phyloP scores from a whole-genome alignment of 805 yeast species.

The Metschnikowia dekortorum region DNA sequence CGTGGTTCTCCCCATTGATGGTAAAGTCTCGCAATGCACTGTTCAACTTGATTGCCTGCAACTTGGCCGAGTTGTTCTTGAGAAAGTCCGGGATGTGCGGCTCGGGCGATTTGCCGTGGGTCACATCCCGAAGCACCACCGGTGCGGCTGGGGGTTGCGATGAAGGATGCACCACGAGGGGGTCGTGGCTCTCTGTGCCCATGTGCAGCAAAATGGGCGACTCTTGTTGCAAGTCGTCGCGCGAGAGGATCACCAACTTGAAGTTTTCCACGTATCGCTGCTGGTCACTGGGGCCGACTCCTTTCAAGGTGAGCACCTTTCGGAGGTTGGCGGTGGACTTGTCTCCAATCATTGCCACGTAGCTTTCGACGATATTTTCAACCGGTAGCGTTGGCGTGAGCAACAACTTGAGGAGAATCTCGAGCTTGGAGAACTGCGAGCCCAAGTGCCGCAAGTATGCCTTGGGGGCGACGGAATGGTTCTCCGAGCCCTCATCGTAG shows the following conservation, averaged over 20 bases:
- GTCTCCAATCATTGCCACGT: constrained; percentile 66
- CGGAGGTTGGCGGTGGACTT: constrained; percentile 55
- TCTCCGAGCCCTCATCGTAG: constrained; percentile 19
- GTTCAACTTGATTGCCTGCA: constrained; percentile 44
- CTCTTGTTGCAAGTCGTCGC: constrained; percentile 23
- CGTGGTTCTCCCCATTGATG: constrained; percentile 52
- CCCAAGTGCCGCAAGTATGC: constrained; percentile 42
- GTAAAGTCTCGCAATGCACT: constrained; percentile 41
- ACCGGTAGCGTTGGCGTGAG: constrained; percentile 60
- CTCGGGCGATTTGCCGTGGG: constrained; percentile 24
- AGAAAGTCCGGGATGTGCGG: constrained; percentile 18
- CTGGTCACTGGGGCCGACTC: constrained; percentile 33
- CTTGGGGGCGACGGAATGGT: constrained; percentile 20
- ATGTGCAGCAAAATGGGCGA: constrained; percentile 30
- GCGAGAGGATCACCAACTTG: constrained; percentile 30
- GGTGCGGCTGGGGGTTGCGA: constrained; percentile 14
- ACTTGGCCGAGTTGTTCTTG: constrained; percentile 24
- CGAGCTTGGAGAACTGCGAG: constrained; percentile 42
- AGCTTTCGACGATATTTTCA: constrained; percentile 57
- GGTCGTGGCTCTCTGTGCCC: constrained; percentile 3
- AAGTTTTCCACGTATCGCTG: constrained; percentile 34
- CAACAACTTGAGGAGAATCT: constrained; percentile 63
- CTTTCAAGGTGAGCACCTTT: constrained; percentile 63
- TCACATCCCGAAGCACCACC: constrained; percentile 8
- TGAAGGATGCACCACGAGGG: constrained; percentile 12